A percentile compares a stretch with the other conserved stretches of the same genome.
Evolutionary conservation across 2,329 filamentous ascomycete species (phyloP).

Genomic region (Curvularia sp.): DNA sequence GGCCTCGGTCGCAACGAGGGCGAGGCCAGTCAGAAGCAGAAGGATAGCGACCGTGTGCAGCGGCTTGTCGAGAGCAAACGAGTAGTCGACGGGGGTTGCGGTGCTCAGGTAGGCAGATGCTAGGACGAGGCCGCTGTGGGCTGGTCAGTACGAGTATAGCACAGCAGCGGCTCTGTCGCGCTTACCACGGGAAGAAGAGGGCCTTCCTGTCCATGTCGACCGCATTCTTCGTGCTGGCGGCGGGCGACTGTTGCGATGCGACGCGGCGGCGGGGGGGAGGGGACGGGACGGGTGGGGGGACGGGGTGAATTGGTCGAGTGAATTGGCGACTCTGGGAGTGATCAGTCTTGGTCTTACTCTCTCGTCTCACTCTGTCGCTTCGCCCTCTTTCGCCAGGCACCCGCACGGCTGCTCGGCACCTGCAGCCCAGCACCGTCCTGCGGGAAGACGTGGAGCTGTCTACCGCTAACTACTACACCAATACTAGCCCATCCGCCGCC

Average conservation of each 20-base stretch:
- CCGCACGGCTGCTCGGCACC: slow-evolving; percentile 18
- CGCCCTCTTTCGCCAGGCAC: slow-evolving; percentile 10
- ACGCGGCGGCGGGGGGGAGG: slow-evolving; percentile 31
- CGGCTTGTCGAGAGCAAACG: slow-evolving; percentile 49
- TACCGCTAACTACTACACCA: background rate
- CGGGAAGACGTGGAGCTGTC: slow-evolving; percentile 18
- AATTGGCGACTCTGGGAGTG: slow-evolving; percentile 6
- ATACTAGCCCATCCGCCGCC: background rate
- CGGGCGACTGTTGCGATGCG: slow-evolving; percentile 31
- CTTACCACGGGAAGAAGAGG: slow-evolving; percentile 47
- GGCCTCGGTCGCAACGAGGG: slow-evolving; percentile 39
- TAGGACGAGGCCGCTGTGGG: slow-evolving; percentile 45
- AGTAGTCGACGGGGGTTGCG: slow-evolving; percentile 39
- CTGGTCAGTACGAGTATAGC: slow-evolving; percentile 24
- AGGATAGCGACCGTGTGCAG: slow-evolving; percentile 45
- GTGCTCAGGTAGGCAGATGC: slow-evolving; percentile 45
- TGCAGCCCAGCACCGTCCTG: slow-evolving; percentile 2
- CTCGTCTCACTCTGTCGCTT: background rate
- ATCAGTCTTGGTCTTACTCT: slow-evolving; percentile 15
- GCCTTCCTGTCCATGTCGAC: slow-evolving; percentile 48
- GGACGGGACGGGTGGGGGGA: background rate
- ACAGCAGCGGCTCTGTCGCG: slow-evolving; percentile 7
- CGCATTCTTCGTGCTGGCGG: slow-evolving; percentile 37
- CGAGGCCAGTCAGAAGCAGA: slow-evolving; percentile 44
- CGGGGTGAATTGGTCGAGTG: background rate